Base-by-base conservation (phyloP, 164 flowering plant species). In the Piper betle region DNA sequence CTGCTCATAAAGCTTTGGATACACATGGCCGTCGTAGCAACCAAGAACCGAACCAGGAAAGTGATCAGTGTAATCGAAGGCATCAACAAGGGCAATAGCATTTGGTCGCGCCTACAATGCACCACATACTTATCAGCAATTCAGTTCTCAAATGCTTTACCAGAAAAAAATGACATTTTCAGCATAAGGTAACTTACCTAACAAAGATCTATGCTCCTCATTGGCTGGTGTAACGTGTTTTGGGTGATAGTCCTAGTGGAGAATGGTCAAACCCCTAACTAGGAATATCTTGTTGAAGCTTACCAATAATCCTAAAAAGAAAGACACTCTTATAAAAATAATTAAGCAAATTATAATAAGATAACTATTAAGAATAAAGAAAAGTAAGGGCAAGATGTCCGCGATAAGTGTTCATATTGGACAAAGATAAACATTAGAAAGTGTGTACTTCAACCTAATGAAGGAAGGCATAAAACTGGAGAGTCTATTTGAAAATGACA, bases 21-120 rank as follows among this genome's bases (percentile, higher is more conserved):
- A 94, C 57, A 94, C 99, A 69, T 94, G 85, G 38, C 97, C 99
- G 67, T 90, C 97, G 52, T 91, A 94, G 43, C 95, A 77, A 38
- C 99, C 99, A 2, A 94, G 92, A 57, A 80, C 68, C 0, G 99
- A 94, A 50, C 89, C 84, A 2, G 90, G 91, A 73, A 15, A 94
- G 81, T 94, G 97, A 73, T 94, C 97, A 0, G 97, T 94, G 79
- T 94, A 88, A 75, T 85, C 83, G 62, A 88, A 94, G 33, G 96
- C 79, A 75, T 94, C 97, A 42, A 94, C 99, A 39, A 94, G 87
- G 15, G 95, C 81, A 63, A 94, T 66, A 2, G 86, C 99, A 77
- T 93, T 93, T 5, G 97, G 99, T 37, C 99, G 99, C 57, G 73
- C 82, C 97, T 93, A 76, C 55, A 41, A 72, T 25, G 33, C 40